These are phyloP conservation scores for Sphaerostilbella broomeana DNA, from an alignment of 2,329 filamentous ascomycete genomes.

Conservation along the genomic window DNA sequence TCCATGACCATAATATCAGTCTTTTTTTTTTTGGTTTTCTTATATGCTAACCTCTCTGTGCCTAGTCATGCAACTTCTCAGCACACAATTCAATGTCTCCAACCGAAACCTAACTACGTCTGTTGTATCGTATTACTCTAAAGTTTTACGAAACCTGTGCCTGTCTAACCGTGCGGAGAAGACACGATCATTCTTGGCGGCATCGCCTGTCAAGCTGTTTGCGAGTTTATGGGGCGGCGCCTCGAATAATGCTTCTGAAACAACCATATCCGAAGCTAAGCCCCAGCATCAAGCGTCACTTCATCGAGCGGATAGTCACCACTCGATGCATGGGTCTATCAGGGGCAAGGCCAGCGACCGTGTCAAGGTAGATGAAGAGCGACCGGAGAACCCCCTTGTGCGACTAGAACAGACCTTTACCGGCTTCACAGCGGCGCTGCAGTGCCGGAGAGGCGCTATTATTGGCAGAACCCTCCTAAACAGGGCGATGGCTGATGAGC, in stretches of 20 bases:
- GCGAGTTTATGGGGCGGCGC: constrained; percentile 70
- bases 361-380: constrained; percentile 39
- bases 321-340: constrained; percentile 50
- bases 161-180: constrained; percentile 58
- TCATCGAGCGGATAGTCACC: constrained; percentile 40
- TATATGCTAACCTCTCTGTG: constrained; percentile 29
- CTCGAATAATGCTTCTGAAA: constrained; percentile 33
- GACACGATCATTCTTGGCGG: constrained; percentile 62
- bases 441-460: constrained; percentile 80
- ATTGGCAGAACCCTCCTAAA: constrained; percentile 70
- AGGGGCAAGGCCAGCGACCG: constrained; percentile 36
- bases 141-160: constrained; percentile 64
- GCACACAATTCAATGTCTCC: constrained; percentile 60
- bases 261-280: constrained; percentile 27
- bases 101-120: constrained; percentile 59
- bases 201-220: constrained; percentile 86
- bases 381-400: constrained; percentile 58
- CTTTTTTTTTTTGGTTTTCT: background rate
- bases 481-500: constrained; percentile 64
- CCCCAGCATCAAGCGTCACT: constrained; percentile 36
- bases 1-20: background rate
- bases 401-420: constrained; percentile 79
- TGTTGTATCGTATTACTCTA: constrained; percentile 70
- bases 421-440: constrained; percentile 73
- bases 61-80: constrained; percentile 65